Base-by-base conservation (phyloP, 495 filamentous ascomycete species). In the Aspergillus saccharolyticus region DNA sequence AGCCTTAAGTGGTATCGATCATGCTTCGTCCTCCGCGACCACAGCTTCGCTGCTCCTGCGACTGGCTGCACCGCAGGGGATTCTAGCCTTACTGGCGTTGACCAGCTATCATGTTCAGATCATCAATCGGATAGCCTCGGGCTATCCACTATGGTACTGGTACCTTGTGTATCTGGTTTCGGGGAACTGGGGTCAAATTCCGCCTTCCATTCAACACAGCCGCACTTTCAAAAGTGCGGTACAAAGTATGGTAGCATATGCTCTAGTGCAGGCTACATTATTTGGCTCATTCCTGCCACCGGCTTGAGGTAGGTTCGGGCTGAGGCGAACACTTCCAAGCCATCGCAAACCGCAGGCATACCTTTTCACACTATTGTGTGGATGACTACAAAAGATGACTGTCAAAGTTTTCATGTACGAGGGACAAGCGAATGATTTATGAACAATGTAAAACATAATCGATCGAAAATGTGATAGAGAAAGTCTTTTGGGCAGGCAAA, bases 211-310 rank as follows among this genome's bases (percentile, higher is more conserved):
- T 42, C 70, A 67, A 56, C 56, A 54, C 56, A 66, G 53, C 46
- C 56, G 58, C 4, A 42, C 52, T 6, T 62, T 69, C 17, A n/a
- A 59, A 62, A 52, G 72, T 43, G 65, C 79, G 28, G 77, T 87
- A 21, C 79, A 78, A 59, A 87, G 80, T 63, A 90, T 94, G 83
- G 76, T 91, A 28, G 78, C 88, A 64, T 96, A 97, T 73, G 89
- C 83, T 3, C 61, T 88, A 42, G 79, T 96, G 43, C 93, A 97
- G 65, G 89, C 80, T 6, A 87, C 80, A 45, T 74, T 97, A 44
- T 97, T 89, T 76, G 83, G 89, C n/a, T 88, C 85, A n/a, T 97
- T 97, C 66, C 80, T 97, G 39, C 93, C 93, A 15, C 93, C 93
- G n/a, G 93, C 93, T 90, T 63, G 64, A 55, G 33, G 33, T 5